Base-by-base conservation (phyloP, 2,329 filamentous ascomycete genomes). In the Aspergillus felis region DNA sequence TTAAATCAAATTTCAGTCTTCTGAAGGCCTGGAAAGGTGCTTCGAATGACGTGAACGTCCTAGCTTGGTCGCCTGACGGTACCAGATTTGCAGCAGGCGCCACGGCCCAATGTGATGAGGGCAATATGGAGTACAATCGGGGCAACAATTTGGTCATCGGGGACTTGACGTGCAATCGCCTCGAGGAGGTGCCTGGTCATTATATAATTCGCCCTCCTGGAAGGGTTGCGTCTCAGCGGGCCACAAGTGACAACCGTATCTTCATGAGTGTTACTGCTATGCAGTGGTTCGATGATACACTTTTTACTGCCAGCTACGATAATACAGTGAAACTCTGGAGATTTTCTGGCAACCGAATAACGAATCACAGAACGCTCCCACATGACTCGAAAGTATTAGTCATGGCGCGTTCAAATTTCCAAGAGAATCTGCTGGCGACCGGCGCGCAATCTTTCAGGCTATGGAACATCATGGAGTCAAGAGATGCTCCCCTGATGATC, bases 81-180 rank as follows among this genome's bases (percentile, higher is more conserved):
- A 76, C 76, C 2, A 72, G 64, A 3, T 87, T 87, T 63, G 83
- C 81, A 28, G 82, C 80, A 9, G 84, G 84, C 1, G 81, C 83
- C 4, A 80, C 83, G 5, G 80, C 83, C 29, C 78, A 84, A 4
- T 79, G 79, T 3, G 84, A 86, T 61, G 67, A 75, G 3, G 72
- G 79, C 49, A 82, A 79, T n/a, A 82, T 84, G 78, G 79, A 84
- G 44, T 87, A 87, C 64, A 87, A 87, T 57, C 73, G 81, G 42
- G 74, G 77, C 0, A 81, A 84, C 57, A 87, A 87, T 61, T 71
- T 87, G 1, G 64, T 87, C 1, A 67, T 83, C 38, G 84, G 84
- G 1, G 73, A 83, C 58, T 60, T 78, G 3, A 60, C 66, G 1
- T 62, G 64, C 1, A 77, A 75, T 22, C 64, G 63, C 1, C 65